These are phyloP conservation scores for Eutypa lata DNA, from an alignment of 2,329 filamentous ascomycete genomes.

Conservation along the genomic window DNA sequence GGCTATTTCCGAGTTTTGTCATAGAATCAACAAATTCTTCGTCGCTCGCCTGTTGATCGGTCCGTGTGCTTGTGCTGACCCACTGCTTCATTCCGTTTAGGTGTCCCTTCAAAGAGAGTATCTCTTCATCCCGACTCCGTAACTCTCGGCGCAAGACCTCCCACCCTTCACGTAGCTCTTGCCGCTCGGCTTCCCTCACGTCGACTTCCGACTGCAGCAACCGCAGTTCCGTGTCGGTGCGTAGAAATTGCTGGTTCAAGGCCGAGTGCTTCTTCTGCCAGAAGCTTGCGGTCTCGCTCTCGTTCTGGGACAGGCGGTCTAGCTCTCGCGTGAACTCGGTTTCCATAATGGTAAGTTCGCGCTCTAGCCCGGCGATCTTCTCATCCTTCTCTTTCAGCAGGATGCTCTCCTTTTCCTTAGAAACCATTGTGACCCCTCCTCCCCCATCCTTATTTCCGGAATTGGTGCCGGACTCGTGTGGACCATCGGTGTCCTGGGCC, in stretches of 20 bases:
- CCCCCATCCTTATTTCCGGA: conserved; percentile 18
- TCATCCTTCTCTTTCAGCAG: conserved; percentile 46
- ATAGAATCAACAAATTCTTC: conserved; percentile 63
- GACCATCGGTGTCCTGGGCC: conserved; percentile 24
- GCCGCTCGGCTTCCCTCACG: conserved; percentile 42
- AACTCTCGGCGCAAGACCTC: conserved; percentile 45
- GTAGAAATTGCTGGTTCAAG: conserved; percentile 50
- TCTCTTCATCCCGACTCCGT: conserved; percentile 53
- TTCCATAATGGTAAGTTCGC: conserved; percentile 51
- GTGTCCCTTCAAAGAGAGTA: conserved; percentile 53
- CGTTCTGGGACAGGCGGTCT: conserved; percentile 49
- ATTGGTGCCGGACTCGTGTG: conserved; percentile 13
- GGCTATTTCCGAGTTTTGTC: conserved; percentile 59
- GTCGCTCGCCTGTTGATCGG: conserved; percentile 61
- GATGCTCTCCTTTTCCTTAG: conserved; percentile 24
- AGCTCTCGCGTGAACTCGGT: conserved; percentile 51
- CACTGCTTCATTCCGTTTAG: conserved; percentile 68
- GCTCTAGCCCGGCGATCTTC: conserved; percentile 50
- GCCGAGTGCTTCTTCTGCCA: conserved; percentile 56
- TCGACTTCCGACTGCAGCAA: conserved; percentile 49
- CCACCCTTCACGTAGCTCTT: conserved; percentile 49
- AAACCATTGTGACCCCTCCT: conserved; percentile 3
- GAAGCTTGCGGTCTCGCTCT: conserved; percentile 53
- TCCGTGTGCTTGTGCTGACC: conserved; percentile 64
- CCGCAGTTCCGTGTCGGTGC: conserved; percentile 51